Evolutionary conservation across 73 alveolate species (phyloP), one percentile per base, ranked within the genome.

Genomic region (Tetrahymena borealis): DNA sequence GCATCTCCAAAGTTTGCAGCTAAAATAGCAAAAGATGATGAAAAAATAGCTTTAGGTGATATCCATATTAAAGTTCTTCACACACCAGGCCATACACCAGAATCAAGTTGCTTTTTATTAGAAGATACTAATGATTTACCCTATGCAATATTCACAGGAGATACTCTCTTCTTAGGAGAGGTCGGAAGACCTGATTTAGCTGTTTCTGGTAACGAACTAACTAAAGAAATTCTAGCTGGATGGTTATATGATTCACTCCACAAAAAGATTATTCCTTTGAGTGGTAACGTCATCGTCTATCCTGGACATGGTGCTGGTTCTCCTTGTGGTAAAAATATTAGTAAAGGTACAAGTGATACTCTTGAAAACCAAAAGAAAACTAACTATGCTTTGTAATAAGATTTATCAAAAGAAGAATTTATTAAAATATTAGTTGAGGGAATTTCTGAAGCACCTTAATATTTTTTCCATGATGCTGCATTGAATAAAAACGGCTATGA

Each of bases 261-360:
- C 79, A 28, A 91, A 33, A 95, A 94, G 78, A 91, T 96, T 24
- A 39, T 94, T 78, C 39, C 94, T 42, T 91, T 95, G 32, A 94
- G 90, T 39, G 97, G 94, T 40, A 97, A 95, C 78, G 94, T 96
- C 32, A 90, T 94, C 2, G 96, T 96, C 28, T 94, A 95, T 60
- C 97, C 98, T 12, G 98, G 98, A 16, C 98, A 96, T 78, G 98
- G 97, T 16, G 96, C 97, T 4, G 98, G 96, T 38, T 93, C 97
- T 31, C 91, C 96, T 77, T 90, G 96, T 35, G 97, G 95, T 24
- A 93, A 93, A 32, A 36, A 90, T 38, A 85, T 85, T 7, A 79
- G 92, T 28, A 92, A 91, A 32, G 92, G 92, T 32, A 93, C 92
- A 38, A 31, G 32, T 15, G 40, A 94, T 32, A 93, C 94, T 41